phyloP scores from a whole-genome alignment of 371 early-diverging fungal genomes.

The Mucor saturninus region DNA sequence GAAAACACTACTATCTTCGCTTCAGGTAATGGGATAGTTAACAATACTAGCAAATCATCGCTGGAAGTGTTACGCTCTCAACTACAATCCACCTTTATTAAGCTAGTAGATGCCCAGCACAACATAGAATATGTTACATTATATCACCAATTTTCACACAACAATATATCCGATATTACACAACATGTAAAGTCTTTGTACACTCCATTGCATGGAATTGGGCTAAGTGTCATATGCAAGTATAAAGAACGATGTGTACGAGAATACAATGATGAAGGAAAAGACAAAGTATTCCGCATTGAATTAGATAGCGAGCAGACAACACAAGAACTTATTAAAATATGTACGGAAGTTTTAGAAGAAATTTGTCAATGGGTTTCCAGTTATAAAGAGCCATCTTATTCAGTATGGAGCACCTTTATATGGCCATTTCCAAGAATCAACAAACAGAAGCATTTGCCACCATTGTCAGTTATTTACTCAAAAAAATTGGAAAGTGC shows the following conservation, averaged over 20 bases:
- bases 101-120: constrained; percentile 45
- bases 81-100: constrained; percentile 29
- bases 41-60: constrained; percentile 1
- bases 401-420: constrained; percentile 25
- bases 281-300: not conserved
- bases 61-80: constrained; percentile 27
- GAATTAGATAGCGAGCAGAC: not conserved
- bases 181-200: constrained; percentile 35
- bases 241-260: not conserved
- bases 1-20: constrained; percentile 21
- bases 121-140: constrained; percentile 37
- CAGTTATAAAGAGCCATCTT: constrained; percentile 7
- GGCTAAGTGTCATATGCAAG: constrained; percentile 31
- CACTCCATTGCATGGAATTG: constrained; percentile 40
- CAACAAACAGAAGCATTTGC: not conserved
- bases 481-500: not conserved
- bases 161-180: constrained; percentile 34
- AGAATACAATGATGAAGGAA: not conserved
- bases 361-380: constrained; percentile 7
- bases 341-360: not conserved
- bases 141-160: constrained; percentile 31
- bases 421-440: constrained; percentile 49
- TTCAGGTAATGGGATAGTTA: not conserved
- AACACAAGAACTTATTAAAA: constrained; percentile 3
- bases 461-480: not conserved